phyloP scores from a whole-genome alignment of 441 rosid species.

The Erodium texanum region DNA sequence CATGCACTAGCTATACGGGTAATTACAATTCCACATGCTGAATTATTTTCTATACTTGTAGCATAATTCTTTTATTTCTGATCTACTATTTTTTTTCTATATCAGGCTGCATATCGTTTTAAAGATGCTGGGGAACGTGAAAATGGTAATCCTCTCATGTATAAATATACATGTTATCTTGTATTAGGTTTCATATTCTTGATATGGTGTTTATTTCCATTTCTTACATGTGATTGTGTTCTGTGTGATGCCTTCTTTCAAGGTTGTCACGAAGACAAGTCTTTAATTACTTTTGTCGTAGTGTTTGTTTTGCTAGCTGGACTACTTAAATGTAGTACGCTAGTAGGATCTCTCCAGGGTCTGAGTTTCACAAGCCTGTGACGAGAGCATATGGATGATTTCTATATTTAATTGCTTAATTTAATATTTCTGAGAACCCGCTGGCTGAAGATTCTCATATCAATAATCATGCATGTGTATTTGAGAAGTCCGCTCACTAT shows the following conservation, averaged over 20 bases:
- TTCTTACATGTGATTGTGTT: background rate
- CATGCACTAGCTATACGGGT: slow-evolving; percentile 96
- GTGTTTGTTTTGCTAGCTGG: background rate
- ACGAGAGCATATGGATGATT: background rate
- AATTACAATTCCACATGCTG: slow-evolving; percentile 13
- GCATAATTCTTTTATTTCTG: slow-evolving; percentile 11
- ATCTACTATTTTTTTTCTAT: too few relatives aligned
- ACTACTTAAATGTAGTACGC: background rate
- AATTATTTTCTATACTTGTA: background rate
- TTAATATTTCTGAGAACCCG: background rate
- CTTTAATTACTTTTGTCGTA: background rate
- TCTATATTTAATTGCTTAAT: background rate
- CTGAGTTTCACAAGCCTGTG: background rate
- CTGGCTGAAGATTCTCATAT: background rate
- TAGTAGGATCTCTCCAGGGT: background rate
- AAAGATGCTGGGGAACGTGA: slow-evolving; percentile 37
- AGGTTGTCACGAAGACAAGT: background rate
- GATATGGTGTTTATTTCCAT: background rate
- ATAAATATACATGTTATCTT: background rate
- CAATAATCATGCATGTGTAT: background rate
- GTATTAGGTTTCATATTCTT: background rate
- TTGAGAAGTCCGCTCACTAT: background rate
- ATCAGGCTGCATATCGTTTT: slow-evolving; percentile 93
- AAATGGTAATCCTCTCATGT: slow-evolving; percentile 38
- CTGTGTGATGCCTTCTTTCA: background rate